These are phyloP conservation scores for Silene uniflora DNA, from an alignment of 148 eudicot species.

Conservation along the genomic window DNA sequence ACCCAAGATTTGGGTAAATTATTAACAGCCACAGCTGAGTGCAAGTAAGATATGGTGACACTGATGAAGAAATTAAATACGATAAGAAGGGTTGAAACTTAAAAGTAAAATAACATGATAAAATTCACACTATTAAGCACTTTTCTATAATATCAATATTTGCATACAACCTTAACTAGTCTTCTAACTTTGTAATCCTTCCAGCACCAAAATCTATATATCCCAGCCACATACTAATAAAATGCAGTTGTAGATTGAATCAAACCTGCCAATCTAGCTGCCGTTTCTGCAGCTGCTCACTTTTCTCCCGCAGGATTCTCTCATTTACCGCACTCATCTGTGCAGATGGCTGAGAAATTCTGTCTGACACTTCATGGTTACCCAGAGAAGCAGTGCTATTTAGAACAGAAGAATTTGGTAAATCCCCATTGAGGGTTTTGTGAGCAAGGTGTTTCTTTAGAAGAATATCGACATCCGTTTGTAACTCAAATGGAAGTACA, in stretches of 20 bases:
- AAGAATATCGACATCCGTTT: constrained; percentile 48
- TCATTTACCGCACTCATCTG: constrained; percentile 45
- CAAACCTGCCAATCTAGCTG: constrained; percentile 90
- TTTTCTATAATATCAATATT: too few relatives aligned
- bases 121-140: too few relatives aligned
- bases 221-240: too few relatives aligned
- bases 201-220: too few relatives aligned
- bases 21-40: neutral
- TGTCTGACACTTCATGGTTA: constrained; percentile 31
- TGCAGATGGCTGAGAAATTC: constrained; percentile 39
- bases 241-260: constrained; percentile 16
- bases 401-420: constrained; percentile 26
- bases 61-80: neutral
- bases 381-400: constrained; percentile 22
- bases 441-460: constrained; percentile 55
- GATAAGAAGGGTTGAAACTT: neutral
- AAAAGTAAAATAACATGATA: too few relatives aligned
- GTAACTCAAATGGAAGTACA: constrained; percentile 51
- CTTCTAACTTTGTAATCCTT: too few relatives aligned
- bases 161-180: too few relatives aligned
- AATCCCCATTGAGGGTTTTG: constrained; percentile 40
- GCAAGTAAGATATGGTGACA: constrained; percentile 1
- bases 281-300: constrained; percentile 57
- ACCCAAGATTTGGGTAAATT: neutral
- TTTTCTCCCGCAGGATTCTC: constrained; percentile 51